Base-by-base conservation (phyloP, 306 rosid genomes). In the Purshia tridentata region DNA sequence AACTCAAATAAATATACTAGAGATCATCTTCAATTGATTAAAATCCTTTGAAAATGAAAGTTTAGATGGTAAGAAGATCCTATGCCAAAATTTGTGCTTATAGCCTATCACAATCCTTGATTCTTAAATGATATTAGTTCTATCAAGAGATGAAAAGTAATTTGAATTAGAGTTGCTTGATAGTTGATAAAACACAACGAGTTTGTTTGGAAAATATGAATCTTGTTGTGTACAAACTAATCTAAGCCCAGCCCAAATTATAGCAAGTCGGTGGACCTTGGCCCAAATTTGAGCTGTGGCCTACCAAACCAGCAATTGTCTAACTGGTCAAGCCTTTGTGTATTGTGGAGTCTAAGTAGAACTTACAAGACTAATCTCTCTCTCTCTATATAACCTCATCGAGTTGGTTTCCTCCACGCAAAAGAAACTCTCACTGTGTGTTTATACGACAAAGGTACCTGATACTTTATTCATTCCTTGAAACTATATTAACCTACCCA, bases 401-500 rank as follows among this genome's bases (percentile, higher is more conserved):
- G 69, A 82, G 78, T 75, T 82, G 81, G 86, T 85, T 82, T 77
- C 85, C 86, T 85, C 87, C 89, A 80, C 89, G 89, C 83, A 80
- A 82, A 57, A 77, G 86, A 62, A 79, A 64, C 50, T 77, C 77
- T 54, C 50, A 80, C 77, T 54, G 60, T 37, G 70, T 15, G 58
- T 64, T 78, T 65, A 70, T 63, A 64, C 83, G 81, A 46, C 59
- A 62, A 76, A 72, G 79, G 76, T 60, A 67, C 82, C 83, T 76
- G 74, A 61, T 72, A 50, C 79, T 82, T 69, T 68, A 81, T 73
- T 59, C 86, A 70, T 56, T 62, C 44, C 70, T 48, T 19, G 49
- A 20, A 67, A 60, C 23, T 49, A 65, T 22, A 51, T 29, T 15
- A 35, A 14, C 42, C 12, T 41, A 40, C 74, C 71, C 72, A 72